Evolutionary conservation across 2,329 filamentous ascomycete genomes (phyloP), one percentile per base, ranked within the genome.

Genomic region (Apiospora aurea): DNA sequence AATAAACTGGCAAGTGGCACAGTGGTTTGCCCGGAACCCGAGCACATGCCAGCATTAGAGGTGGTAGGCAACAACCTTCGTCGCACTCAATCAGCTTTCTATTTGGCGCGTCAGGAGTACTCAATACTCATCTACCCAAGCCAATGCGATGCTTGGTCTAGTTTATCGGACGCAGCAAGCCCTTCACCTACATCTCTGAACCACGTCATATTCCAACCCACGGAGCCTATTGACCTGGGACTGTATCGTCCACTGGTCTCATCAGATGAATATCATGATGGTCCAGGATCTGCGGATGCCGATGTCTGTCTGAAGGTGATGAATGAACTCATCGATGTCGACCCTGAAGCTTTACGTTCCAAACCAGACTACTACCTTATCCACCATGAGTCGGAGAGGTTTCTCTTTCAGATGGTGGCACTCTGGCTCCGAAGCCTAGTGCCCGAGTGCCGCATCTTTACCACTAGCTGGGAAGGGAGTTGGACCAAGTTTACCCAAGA

Each of bases 121-220:
- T 80, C 79, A 4, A 78, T 81, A 26, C 71, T 81, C 8, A 74
- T 80, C 4, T 81, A 79, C 69, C 77, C 79, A 44, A 69, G 70
- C 24, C 68, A 73, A 11, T 78, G 74, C 64, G 53, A 73, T 34
- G 71, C 57, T 18, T 81, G 79, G 79, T 67, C 73, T 38, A 70
- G 68, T 41, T 72, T 81, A 14, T 67, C 69, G 10, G 67, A 71
- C 21, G 71, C 75, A 41, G 21, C 66, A 5, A 26, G 44, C 14
- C 67, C 69, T 1, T 61, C 74, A 6, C 71, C 75, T 41, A 70
- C 70, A 38, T 53, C 72, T 34, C 72, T 81, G 51, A 73, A 74
- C 38, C 72, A 79, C 69, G 70, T 79, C 41, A 77, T 80, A 10
- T 81, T 77, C 66, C 76, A 67, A 47, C 74, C 70, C 16, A 46